These are phyloP conservation scores for Phytophthora gonapodyides DNA, from an alignment of 352 stramenopile genomes.

Conservation along the genomic window DNA sequence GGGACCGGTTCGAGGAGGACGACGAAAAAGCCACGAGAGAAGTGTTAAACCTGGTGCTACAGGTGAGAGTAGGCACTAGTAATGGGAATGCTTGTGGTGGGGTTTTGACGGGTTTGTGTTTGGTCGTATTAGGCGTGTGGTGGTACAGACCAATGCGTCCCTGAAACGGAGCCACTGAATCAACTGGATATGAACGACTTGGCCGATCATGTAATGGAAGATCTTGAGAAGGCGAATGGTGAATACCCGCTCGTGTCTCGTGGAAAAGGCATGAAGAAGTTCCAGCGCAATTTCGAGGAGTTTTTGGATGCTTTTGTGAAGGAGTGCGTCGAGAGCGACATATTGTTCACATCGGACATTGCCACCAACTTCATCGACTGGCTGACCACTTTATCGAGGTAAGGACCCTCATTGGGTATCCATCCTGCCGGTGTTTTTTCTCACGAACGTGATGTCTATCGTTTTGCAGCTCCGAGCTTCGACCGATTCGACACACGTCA, in stretches of 20 bases:
- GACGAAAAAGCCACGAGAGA: slow-evolving; percentile 58
- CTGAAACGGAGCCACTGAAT: slow-evolving; percentile 54
- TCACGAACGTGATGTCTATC: slow-evolving; percentile 18
- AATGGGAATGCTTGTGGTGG: slow-evolving; percentile 18
- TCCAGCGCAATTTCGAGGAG: slow-evolving; percentile 64
- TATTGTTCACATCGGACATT: slow-evolving; percentile 75
- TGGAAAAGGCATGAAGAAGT: slow-evolving; percentile 61
- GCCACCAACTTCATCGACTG: slow-evolving; percentile 76
- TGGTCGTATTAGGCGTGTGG: slow-evolving; percentile 51
- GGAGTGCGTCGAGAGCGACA: slow-evolving; percentile 82
- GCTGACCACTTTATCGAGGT: slow-evolving; percentile 83
- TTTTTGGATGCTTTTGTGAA: slow-evolving; percentile 83
- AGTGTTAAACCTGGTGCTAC: slow-evolving; percentile 80
- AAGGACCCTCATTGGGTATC: neutral
- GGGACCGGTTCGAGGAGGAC: slow-evolving; percentile 71
- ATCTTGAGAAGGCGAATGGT: slow-evolving; percentile 63
- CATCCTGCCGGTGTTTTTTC: neutral
- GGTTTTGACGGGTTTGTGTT: slow-evolving; percentile 6
- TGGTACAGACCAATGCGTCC: slow-evolving; percentile 52
- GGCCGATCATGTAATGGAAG: slow-evolving; percentile 64
- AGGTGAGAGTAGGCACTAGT: slow-evolving; percentile 33
- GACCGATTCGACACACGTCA: slow-evolving; percentile 78
- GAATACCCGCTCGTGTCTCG: slow-evolving; percentile 74
- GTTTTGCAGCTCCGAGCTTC: slow-evolving; percentile 69
- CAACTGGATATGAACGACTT: slow-evolving; percentile 77